phyloP scores from a whole-genome alignment of 441 rosid species.

The Erodium trifolium region DNA sequence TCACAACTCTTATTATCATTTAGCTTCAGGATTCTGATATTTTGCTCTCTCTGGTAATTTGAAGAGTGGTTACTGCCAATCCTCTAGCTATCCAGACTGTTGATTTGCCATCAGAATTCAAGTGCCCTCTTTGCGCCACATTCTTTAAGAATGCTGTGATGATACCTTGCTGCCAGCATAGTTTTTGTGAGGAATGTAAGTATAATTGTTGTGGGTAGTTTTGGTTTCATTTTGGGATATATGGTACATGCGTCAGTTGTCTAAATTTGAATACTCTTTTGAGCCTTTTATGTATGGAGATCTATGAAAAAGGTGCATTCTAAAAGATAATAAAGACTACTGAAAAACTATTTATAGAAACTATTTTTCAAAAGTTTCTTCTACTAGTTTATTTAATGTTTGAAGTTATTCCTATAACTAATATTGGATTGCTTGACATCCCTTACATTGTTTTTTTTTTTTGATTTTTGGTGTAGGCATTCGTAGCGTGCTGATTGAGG shows the following conservation, averaged over 20 bases:
- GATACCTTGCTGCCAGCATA: conserved; percentile 58
- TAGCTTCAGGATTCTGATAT: conserved; percentile 12
- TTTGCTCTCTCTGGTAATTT: conserved; percentile 12
- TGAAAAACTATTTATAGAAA: neutral
- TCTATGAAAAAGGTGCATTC: neutral
- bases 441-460: neutral
- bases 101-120: conserved; percentile 36
- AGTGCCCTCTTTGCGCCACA: conserved; percentile 36
- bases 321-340: neutral
- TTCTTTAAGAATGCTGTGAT: conserved; percentile 45
- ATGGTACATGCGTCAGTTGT: neutral
- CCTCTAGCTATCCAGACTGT: conserved; percentile 20
- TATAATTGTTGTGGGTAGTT: conserved; percentile 8
- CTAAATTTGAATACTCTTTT: neutral
- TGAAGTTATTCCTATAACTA: conserved; percentile 12
- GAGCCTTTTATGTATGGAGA: neutral
- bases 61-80: conserved; percentile 21
- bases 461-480: conserved; percentile 32
- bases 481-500: conserved; percentile 28
- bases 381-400: neutral
- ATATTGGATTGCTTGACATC: neutral
- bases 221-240: neutral
- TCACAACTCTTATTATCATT: conserved; percentile 10
- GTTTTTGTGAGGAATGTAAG: conserved; percentile 51
- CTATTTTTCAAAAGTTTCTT: neutral